Evolutionary conservation across 768 basidiomycete genomes (phyloP), one percentile per base, ranked within the genome.

Genomic region (Grammothele lineata): DNA sequence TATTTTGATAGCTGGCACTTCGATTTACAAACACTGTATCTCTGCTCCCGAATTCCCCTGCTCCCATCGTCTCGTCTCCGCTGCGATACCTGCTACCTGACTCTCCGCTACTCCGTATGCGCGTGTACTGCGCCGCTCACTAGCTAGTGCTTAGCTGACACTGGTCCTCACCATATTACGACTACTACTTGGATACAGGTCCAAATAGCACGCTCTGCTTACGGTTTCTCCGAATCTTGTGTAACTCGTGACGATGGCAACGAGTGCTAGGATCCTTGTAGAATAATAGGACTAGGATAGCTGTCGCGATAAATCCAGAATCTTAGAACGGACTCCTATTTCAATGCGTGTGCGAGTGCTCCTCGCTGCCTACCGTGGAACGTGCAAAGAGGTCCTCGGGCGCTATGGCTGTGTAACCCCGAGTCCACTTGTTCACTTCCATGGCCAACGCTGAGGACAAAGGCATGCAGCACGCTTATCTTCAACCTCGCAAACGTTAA

Each of bases 1-100:
- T 67, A 57, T 63, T 62, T 66, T 66, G 51, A 51, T 44, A 52
- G 56, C 47, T 48, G 47, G 50, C 48, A 38, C 48, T 45, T 34
- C 47, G 30, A 40, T 53, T 50, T 37, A 30, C 43, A 39, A 34
- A 43, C 40, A 48, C 49, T 55, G 57, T 55, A 58, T 48, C 45
- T 42, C 35, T 53, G 43, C 25, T 33, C 34, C 41, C 40, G 26
- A 22, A 35, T 33, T 62, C 61, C 59, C 55, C 65, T 26, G 32
- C 41, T 35, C 42, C 30, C 14, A 21, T 23, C 62, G 33, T 62
- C 68, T 58, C 66, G 57, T 59, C 54, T 60, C 46, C 44, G 44
- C 53, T 49, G 53, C 51, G 55, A 55, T 40, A 60, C 55, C 48
- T 51, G 35, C n/a, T 57, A 60, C 55, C 56, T 40, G 18, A 60